Evolutionary conservation across 768 basidiomycete genomes (phyloP).

Genomic region (Dendrothele bispora): DNA sequence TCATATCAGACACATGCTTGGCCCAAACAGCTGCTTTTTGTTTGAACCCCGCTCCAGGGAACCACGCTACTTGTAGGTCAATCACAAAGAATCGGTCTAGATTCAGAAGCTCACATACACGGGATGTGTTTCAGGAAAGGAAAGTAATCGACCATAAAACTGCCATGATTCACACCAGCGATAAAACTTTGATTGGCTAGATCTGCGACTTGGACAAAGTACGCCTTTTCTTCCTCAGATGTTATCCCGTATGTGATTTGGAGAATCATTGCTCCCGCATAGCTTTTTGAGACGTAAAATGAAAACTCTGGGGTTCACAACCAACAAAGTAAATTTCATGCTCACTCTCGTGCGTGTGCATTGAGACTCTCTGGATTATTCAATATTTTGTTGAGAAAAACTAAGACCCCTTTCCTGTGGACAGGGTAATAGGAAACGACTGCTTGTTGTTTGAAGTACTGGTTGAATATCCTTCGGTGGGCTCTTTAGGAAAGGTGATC

Average conservation of each 20-base stretch:
- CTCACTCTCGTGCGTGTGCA: no score
- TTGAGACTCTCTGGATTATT: slow-evolving; percentile 33
- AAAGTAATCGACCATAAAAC: slow-evolving; percentile 18
- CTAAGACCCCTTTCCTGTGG: slow-evolving; percentile 32
- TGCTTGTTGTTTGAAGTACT: no score
- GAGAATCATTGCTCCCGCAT: slow-evolving; percentile 15
- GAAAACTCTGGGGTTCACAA: neutral
- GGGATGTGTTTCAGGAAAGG: no score
- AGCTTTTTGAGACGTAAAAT: neutral
- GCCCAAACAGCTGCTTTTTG: slow-evolving; percentile 28
- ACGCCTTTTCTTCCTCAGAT: slow-evolving; percentile 6
- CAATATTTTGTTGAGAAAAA: slow-evolving; percentile 34
- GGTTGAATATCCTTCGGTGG: no score
- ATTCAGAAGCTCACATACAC: no score
- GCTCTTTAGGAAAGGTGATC: no score
- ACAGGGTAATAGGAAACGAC: no score
- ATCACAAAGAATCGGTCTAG: no score
- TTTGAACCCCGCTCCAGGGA: slow-evolving; percentile 40
- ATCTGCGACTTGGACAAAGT: slow-evolving; percentile 10
- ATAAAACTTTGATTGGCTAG: slow-evolving; percentile 7
- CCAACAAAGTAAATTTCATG: slow-evolving; percentile 13
- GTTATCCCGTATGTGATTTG: slow-evolving; percentile 10
- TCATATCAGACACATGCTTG: no score
- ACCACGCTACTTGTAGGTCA: slow-evolving; percentile 32
- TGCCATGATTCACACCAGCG: slow-evolving; percentile 5